Evolutionary conservation across 495 filamentous ascomycete species (phyloP), one percentile per base, ranked within the genome.

Genomic region (Penicillium subrubescens): DNA sequence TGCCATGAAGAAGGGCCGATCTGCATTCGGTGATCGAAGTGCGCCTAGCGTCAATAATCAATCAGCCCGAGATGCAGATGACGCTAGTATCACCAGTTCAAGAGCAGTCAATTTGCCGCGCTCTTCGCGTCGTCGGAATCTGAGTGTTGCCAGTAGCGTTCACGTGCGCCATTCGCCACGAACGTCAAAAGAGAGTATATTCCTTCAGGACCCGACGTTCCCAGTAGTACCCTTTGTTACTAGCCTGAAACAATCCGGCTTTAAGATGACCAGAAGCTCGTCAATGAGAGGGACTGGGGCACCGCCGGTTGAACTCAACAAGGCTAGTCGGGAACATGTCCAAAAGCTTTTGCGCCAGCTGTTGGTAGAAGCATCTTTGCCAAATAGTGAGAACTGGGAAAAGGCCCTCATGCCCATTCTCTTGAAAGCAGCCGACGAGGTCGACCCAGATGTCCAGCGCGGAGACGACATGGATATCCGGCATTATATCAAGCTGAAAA

Each of bases 401-500:
- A 92, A 87, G 59, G 92, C 96, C 0, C 82, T 99, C 21, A 84
- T 97, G 55, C 96, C 96, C 14, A 96, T 98, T 57, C 80, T 99
- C 2, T 81, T 98, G 19, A 90, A 93, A 65, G 94, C 93, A 63
- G 94, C 94, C 0, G 93, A 97, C 67, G 95, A 97, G 69, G 93
- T 99, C 21, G 92, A 97, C 67, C 96, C 96, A 5, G 88, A 97
- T 75, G 89, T 97, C 25, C 88, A 93, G 56, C 83, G 83, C 52
- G 92, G 92, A 2, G 96, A 99, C 70, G 91, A 94, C 69, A 97
- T 98, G 78, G 94, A 99, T 74, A 97, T 99, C 64, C 87, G 95
- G n/a, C 94, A 98, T 70, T 99, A 97, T 70, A 90, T 99, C 50
- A 99, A 99, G 75, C 78, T 99, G 23, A 99, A 99, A 71, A 96